Percentiles rank a stretch among this genome's conserved stretches.
These are phyloP conservation scores for Glomus cerebriforme DNA, from an alignment of 192 early-diverging fungal species.

Conservation along the genomic window DNA sequence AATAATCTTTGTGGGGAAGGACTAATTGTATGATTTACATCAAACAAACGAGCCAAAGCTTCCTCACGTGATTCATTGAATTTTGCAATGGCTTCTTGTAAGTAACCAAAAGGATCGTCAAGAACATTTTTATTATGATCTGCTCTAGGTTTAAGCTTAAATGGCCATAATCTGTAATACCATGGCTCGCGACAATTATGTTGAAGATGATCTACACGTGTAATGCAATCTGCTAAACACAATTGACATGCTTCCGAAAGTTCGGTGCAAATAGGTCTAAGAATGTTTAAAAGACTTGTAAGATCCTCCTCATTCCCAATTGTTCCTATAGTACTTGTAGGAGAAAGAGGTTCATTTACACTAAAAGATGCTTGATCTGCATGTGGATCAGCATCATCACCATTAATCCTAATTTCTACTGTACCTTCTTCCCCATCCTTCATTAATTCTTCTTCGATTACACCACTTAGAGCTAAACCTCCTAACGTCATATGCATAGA, in stretches of 20 bases:
- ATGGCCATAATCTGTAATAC: slow-evolving; percentile 8
- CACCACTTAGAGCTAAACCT: slow-evolving; percentile 22
- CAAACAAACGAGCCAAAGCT: background rate
- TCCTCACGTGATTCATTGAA: slow-evolving; percentile 4
- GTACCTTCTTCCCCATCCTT: background rate
- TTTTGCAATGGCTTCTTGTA: slow-evolving; percentile 1
- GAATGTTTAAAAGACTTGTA: background rate
- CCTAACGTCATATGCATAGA: slow-evolving; percentile 8
- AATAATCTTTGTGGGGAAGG: slow-evolving; percentile 16
- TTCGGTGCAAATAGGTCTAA: slow-evolving; percentile 23
- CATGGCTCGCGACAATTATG: slow-evolving; percentile 16
- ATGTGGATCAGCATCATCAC: background rate
- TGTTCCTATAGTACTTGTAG: background rate
- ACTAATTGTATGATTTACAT: background rate
- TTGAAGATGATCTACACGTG: slow-evolving; percentile 9
- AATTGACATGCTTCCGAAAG: slow-evolving; percentile 19
- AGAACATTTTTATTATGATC: slow-evolving; percentile 8
- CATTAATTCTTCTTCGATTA: slow-evolving; percentile 26
- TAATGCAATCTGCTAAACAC: slow-evolving; percentile 16
- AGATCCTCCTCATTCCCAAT: background rate
- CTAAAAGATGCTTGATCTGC: background rate
- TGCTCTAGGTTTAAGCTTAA: background rate
- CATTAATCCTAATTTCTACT: slow-evolving; percentile 2
- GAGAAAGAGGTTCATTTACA: background rate
- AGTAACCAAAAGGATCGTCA: background rate